These are phyloP conservation scores for Leptomonas pyrrhocoris DNA, from an alignment of 208 protist genomes.

Conservation along the genomic window DNA sequence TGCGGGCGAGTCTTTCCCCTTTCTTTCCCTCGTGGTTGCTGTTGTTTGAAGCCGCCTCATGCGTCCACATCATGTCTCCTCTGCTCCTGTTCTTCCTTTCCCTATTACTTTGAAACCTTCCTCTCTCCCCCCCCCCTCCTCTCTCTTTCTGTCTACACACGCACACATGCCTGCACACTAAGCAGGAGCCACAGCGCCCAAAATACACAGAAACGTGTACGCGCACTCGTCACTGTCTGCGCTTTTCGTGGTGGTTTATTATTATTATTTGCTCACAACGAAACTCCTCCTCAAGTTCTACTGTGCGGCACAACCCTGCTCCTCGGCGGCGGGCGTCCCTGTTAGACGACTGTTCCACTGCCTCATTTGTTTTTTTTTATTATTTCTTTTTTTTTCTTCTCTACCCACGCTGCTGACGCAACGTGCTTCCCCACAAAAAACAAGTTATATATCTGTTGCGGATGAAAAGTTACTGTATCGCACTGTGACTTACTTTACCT, in stretches of 20 bases:
- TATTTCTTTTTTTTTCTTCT: background rate
- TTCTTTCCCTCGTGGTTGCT: no score
- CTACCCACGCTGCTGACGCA: background rate
- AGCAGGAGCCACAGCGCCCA: background rate
- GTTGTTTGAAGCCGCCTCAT: no score
- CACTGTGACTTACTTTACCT: background rate
- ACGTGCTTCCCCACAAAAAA: background rate
- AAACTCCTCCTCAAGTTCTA: background rate
- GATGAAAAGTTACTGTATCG: background rate
- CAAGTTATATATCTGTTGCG: background rate
- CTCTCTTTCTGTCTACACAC: background rate
- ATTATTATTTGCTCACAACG: no score
- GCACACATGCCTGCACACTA: background rate
- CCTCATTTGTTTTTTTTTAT: conserved; percentile 3
- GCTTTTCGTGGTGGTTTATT: no score
- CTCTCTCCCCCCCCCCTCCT: background rate
- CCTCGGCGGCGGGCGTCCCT: no score
- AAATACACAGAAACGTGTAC: background rate
- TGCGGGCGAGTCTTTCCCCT: no score
- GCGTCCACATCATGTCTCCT: no score
- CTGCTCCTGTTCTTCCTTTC: no score
- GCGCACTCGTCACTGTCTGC: background rate
- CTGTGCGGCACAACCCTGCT: background rate
- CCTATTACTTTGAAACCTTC: no score
- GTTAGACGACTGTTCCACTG: no score